Conservation (phyloP, 1,284 basidiomycete genomes). For the Lignosus rhinocerotis region DNA sequence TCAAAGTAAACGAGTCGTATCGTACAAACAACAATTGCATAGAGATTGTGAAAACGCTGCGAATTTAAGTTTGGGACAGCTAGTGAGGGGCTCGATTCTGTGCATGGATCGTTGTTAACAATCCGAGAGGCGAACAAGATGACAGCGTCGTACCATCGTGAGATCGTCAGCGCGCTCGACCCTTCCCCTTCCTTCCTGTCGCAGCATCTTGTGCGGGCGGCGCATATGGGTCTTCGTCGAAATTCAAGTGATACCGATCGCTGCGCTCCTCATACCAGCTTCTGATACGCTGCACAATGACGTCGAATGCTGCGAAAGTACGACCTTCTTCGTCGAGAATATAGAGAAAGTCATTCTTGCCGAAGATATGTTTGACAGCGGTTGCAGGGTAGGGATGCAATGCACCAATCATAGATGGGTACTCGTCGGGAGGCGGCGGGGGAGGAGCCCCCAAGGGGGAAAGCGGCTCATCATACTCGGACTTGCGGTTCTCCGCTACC, state of each 20-base stretch:
- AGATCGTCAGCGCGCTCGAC: too few species aligned
- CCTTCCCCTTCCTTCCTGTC: too few species aligned
- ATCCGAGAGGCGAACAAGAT: too few species aligned
- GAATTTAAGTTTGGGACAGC: too few species aligned
- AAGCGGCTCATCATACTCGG: neutral
- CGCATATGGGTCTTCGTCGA: neutral
- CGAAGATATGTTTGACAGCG: neutral
- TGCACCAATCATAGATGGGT: neutral
- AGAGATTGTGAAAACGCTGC: too few species aligned
- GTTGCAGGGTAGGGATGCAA: neutral
- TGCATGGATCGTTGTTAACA: too few species aligned
- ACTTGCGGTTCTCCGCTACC: too few species aligned
- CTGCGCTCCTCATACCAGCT: neutral
- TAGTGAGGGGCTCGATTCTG: too few species aligned
- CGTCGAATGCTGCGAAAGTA: conserved; percentile 1
- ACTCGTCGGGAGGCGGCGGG: neutral
- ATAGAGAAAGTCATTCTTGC: neutral
- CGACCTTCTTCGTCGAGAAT: neutral
- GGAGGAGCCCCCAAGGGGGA: neutral
- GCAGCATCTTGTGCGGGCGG: too few species aligned
- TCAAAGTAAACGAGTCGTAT: too few species aligned
- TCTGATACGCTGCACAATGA: neutral
- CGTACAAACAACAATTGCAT: too few species aligned
- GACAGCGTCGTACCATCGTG: too few species aligned
- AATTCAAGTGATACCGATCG: neutral